Conservation (phyloP, 2,329 filamentous ascomycete genomes). For the Apiospora koreana region DNA sequence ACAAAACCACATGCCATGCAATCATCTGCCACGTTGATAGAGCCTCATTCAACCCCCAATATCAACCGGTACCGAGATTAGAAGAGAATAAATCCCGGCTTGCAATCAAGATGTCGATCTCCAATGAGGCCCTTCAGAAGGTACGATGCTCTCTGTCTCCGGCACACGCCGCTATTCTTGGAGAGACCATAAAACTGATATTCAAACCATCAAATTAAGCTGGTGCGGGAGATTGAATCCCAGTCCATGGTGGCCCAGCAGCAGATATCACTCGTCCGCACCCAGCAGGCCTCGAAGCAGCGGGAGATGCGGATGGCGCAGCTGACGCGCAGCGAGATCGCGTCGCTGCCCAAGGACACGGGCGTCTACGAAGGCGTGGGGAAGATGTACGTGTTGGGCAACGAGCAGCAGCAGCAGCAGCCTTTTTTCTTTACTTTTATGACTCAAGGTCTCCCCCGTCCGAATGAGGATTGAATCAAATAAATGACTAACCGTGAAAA, state of each 20-base stretch:
- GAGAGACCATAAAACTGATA: not conserved
- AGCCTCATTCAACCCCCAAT: not conserved
- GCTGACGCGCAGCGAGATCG: conserved; percentile 81
- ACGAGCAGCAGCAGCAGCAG: not conserved
- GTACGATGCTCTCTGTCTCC: conserved; percentile 43
- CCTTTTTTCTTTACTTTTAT: not conserved
- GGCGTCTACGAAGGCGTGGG: conserved; percentile 93
- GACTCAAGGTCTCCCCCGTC: not conserved
- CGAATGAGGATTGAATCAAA: too few relatives aligned
- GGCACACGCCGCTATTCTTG: not conserved
- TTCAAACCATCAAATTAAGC: conserved; percentile 48
- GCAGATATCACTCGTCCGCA: conserved; percentile 83
- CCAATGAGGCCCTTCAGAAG: conserved; percentile 93
- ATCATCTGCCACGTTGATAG: not conserved
- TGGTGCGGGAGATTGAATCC: conserved; percentile 90
- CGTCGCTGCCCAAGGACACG: conserved; percentile 72
- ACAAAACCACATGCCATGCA: not conserved
- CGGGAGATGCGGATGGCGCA: conserved; percentile 87
- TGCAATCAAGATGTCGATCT: conserved; percentile 56
- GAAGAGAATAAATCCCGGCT: not conserved
- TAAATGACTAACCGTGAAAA: not conserved
- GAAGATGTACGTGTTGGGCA: conserved; percentile 73
- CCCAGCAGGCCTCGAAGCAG: conserved; percentile 83
- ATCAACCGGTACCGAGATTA: not conserved
- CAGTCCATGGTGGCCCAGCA: conserved; percentile 88